Evolutionary conservation across 2,329 filamentous ascomycete species (phyloP).

Genomic region (Xylaria sp.): DNA sequence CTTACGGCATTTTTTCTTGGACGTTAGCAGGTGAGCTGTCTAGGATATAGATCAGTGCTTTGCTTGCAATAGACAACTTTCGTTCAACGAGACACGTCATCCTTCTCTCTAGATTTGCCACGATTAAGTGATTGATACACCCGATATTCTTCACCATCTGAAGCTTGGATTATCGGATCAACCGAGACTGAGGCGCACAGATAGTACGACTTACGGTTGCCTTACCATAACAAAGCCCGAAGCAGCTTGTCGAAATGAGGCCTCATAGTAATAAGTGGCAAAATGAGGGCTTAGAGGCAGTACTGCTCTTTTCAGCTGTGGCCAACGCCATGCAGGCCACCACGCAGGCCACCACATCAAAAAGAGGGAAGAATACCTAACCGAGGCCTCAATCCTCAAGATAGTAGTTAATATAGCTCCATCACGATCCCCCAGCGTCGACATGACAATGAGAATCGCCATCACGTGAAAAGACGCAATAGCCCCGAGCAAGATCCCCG

Average conservation of each 20-base stretch:
- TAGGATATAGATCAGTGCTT: slow-evolving; percentile 6
- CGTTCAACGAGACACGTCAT: not conserved
- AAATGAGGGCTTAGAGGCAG: not conserved
- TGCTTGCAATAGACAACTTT: slow-evolving; percentile 22
- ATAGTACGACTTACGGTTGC: too few species aligned
- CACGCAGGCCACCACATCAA: too few species aligned
- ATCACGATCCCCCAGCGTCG: not conserved
- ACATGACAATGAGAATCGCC: not conserved
- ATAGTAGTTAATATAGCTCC: not conserved
- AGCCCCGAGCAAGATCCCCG: not conserved
- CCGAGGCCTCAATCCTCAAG: not conserved
- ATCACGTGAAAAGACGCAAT: not conserved
- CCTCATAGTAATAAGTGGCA: not conserved
- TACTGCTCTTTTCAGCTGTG: not conserved
- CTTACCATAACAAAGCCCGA: too few species aligned
- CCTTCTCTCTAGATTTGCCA: not conserved
- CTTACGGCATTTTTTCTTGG: not conserved
- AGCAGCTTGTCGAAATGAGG: too few species aligned
- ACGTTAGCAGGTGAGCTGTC: not conserved
- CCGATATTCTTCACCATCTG: not conserved
- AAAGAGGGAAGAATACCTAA: not conserved
- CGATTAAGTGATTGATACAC: not conserved
- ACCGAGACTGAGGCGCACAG: too few species aligned
- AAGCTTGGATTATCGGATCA: not conserved
- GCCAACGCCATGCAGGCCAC: too few species aligned